phyloP scores from a whole-genome alignment of 139 green algal genomes.

The Haematococcus lacustris region DNA sequence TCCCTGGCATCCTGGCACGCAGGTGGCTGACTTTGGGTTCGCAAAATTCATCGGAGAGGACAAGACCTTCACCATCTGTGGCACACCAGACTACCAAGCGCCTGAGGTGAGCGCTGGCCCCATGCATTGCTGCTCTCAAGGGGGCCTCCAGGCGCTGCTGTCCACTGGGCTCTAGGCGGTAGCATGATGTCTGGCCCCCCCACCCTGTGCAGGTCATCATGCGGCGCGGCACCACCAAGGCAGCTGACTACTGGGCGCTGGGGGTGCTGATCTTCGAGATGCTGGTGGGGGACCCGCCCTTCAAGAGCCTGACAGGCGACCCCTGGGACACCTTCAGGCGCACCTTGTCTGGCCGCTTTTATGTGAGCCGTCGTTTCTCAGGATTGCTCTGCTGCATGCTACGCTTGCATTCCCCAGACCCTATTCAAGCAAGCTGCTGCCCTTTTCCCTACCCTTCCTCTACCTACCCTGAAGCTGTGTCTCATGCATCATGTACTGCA shows the following conservation, averaged over 20 bases:
- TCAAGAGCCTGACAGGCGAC: slow-evolving; percentile 59
- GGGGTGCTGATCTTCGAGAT: slow-evolving; percentile 83
- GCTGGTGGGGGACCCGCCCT: slow-evolving; percentile 67
- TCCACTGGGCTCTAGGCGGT: too few relatives aligned
- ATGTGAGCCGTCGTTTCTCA: too few relatives aligned
- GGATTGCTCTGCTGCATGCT: too few relatives aligned
- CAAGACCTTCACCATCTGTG: slow-evolving; percentile 78
- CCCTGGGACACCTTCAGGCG: slow-evolving; percentile 69
- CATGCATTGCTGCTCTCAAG: too few relatives aligned
- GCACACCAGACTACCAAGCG: slow-evolving; percentile 78
- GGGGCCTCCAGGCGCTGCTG: background rate
- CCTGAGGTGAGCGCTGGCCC: slow-evolving; percentile 20
- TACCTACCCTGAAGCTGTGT: too few relatives aligned
- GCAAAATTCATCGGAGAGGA: slow-evolving; percentile 62
- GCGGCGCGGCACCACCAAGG: slow-evolving; percentile 58
- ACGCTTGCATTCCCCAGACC: too few relatives aligned
- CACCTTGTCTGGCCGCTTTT: slow-evolving; percentile 64
- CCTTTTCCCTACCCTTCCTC: too few relatives aligned
- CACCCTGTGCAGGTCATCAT: slow-evolving; percentile 71
- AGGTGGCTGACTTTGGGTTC: slow-evolving; percentile 77
- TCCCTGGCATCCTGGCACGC: background rate
- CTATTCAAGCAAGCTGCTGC: too few relatives aligned
- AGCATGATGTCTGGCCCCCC: too few relatives aligned
- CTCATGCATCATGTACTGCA: too few relatives aligned
- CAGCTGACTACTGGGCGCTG: slow-evolving; percentile 76